These are phyloP conservation scores for Trichosporon ovoides DNA, from an alignment of 1,284 basidiomycete genomes.

Conservation along the genomic window DNA sequence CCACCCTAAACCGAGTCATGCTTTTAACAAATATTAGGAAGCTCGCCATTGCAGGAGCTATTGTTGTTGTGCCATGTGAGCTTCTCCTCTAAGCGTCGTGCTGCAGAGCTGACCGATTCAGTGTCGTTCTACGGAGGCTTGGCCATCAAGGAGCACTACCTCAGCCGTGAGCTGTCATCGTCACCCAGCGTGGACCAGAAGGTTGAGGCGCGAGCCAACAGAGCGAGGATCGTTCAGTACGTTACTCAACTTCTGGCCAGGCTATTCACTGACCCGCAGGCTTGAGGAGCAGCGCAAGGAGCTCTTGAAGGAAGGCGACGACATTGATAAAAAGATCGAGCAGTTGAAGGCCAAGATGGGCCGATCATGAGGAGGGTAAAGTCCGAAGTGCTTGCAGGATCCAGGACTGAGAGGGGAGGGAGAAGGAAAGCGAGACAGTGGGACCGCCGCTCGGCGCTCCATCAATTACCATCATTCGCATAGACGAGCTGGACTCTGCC, in stretches of 20 bases:
- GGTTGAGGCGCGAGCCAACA: slow-evolving; percentile 26
- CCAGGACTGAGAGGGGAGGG: too few species aligned
- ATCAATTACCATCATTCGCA: too few species aligned
- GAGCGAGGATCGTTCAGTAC: slow-evolving; percentile 33
- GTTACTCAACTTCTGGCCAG: neutral
- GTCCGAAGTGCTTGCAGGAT: neutral
- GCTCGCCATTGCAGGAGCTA: slow-evolving; percentile 31
- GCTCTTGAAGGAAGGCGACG: slow-evolving; percentile 25
- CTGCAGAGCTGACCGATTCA: slow-evolving; percentile 4
- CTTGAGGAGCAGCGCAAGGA: slow-evolving; percentile 34
- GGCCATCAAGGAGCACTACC: slow-evolving; percentile 32
- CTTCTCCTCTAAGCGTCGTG: neutral
- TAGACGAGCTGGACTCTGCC: too few species aligned
- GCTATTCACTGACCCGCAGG: slow-evolving; percentile 14
- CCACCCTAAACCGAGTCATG: slow-evolving; percentile 15
- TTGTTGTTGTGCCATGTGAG: slow-evolving; percentile 36
- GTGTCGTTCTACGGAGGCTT: slow-evolving; percentile 36
- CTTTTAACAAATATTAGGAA: slow-evolving; percentile 32
- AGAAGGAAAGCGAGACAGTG: too few species aligned
- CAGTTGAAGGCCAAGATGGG: slow-evolving; percentile 14
- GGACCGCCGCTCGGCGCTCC: too few species aligned
- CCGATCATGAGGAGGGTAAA: neutral
- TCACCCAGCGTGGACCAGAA: slow-evolving; percentile 13
- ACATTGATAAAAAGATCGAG: slow-evolving; percentile 29
- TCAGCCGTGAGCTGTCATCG: slow-evolving; percentile 25